Percentiles rank a stretch among this genome's conserved stretches.
Evolutionary conservation across 208 protist species (phyloP).

Genomic region (Crithidia brevicula): DNA sequence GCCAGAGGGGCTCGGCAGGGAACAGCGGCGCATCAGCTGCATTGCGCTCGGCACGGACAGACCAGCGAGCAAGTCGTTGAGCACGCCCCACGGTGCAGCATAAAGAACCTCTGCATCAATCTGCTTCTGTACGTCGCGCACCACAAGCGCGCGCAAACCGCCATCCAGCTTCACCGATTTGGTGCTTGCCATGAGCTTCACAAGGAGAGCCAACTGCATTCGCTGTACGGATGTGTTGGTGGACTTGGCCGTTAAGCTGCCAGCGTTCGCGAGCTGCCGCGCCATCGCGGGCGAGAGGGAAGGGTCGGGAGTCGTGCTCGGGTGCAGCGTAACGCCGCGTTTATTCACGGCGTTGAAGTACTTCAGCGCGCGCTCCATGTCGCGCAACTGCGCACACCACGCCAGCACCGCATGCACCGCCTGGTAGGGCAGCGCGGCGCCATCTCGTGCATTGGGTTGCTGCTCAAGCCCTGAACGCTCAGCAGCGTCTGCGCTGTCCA

Average conservation of each 20-base stretch:
- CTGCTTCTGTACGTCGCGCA: constrained; percentile 73
- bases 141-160: constrained; percentile 64
- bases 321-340: constrained; percentile 42
- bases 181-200: constrained; percentile 74
- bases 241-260: constrained; percentile 34
- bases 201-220: constrained; percentile 68
- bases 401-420: constrained; percentile 68
- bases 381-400: constrained; percentile 61
- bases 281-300: background rate
- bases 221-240: constrained; percentile 39
- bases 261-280: constrained; percentile 7
- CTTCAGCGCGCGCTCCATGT: constrained; percentile 68
- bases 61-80: constrained; percentile 83
- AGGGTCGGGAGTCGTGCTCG: background rate
- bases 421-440: constrained; percentile 52
- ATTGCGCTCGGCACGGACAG: constrained; percentile 81
- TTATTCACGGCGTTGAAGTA: constrained; percentile 68
- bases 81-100: constrained; percentile 65
- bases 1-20: background rate
- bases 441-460: too few species aligned
- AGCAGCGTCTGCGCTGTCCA: constrained; percentile 22
- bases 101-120: constrained; percentile 41
- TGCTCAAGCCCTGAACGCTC: too few species aligned
- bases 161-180: constrained; percentile 81
- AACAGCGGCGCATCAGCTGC: constrained; percentile 57